Percentiles rank a stretch among this genome's conserved stretches.
Evolutionary conservation across 108 stramenopile genomes (phyloP).

Genomic region (Pseudonitzschia pungens): DNA sequence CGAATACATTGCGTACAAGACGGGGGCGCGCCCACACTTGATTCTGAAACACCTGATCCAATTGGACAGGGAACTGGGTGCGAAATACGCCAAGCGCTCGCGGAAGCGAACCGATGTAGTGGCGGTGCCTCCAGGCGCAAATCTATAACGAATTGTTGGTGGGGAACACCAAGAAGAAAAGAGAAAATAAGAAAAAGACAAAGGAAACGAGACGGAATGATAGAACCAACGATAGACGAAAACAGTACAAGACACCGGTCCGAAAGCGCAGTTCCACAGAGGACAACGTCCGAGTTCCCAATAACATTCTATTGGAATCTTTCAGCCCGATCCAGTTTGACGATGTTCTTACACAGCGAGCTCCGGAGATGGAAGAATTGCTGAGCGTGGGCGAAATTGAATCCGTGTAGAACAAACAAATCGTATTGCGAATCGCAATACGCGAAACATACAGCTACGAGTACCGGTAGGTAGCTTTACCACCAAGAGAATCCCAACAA

Average conservation of each 20-base stretch:
- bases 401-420: not conserved
- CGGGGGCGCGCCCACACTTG: not conserved
- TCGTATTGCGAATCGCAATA: too few relatives aligned
- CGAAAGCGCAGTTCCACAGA: too few relatives aligned
- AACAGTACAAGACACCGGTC: too few relatives aligned
- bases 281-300: not conserved
- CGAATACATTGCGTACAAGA: slow-evolving; percentile 32
- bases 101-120: not conserved
- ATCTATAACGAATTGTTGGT: not conserved
- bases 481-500: too few relatives aligned
- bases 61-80: slow-evolving; percentile 12
- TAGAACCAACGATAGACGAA: too few relatives aligned
- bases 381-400: not conserved
- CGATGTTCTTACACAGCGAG: not conserved
- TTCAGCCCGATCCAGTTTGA: not conserved
- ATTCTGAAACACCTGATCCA: not conserved
- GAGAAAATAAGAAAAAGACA: too few relatives aligned
- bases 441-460: too few relatives aligned
- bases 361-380: not conserved
- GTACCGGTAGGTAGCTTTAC: too few relatives aligned
- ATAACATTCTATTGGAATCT: not conserved
- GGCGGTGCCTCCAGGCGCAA: not conserved
- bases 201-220: too few relatives aligned
- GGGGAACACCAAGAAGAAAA: not conserved
- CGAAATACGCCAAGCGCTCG: not conserved